A percentile compares a stretch with the other conserved stretches of the same genome.
Evolutionary conservation across 75 land plant species (phyloP).

Genomic region (Larix kaempferi): DNA sequence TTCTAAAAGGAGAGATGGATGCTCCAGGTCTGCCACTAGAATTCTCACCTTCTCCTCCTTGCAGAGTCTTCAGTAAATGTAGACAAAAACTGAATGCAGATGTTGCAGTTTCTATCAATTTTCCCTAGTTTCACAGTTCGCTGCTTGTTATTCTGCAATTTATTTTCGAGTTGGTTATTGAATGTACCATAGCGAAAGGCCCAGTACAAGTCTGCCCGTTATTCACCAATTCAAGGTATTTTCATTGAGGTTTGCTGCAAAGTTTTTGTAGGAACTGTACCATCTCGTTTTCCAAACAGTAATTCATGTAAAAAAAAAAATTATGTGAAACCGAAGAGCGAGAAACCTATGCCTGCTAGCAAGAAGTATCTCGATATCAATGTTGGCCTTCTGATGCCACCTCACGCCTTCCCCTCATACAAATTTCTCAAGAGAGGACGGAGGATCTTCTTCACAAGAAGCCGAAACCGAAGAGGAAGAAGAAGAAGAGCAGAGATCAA

Average conservation of each 20-base stretch:
- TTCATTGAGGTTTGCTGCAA: conserved; percentile 6
- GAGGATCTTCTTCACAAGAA: too few relatives aligned
- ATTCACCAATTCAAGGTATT: conserved; percentile 3
- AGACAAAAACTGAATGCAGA: conserved; percentile 32
- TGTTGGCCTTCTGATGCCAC: too few relatives aligned
- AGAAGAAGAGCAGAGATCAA: too few relatives aligned
- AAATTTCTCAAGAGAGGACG: too few relatives aligned
- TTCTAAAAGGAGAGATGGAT: conserved; percentile 77
- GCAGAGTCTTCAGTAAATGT: conserved; percentile 34
- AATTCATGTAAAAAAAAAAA: too few relatives aligned
- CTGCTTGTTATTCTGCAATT: conserved; percentile 1
- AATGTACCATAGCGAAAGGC: conserved; percentile 9
- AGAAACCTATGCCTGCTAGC: too few relatives aligned
- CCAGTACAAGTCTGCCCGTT: neutral
- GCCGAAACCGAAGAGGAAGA: too few relatives aligned
- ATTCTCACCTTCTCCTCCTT: conserved; percentile 78
- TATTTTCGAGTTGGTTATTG: neutral
- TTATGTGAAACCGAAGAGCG: too few relatives aligned
- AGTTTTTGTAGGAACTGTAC: neutral
- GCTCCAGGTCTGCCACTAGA: conserved; percentile 61
- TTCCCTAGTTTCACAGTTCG: conserved; percentile 5
- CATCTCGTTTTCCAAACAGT: conserved; percentile 28
- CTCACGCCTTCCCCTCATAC: too few relatives aligned
- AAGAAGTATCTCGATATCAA: too few relatives aligned
- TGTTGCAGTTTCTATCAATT: conserved; percentile 13